Conservation (phyloP, 1,284 basidiomycete species). For the Xerocomus nothofagi region DNA sequence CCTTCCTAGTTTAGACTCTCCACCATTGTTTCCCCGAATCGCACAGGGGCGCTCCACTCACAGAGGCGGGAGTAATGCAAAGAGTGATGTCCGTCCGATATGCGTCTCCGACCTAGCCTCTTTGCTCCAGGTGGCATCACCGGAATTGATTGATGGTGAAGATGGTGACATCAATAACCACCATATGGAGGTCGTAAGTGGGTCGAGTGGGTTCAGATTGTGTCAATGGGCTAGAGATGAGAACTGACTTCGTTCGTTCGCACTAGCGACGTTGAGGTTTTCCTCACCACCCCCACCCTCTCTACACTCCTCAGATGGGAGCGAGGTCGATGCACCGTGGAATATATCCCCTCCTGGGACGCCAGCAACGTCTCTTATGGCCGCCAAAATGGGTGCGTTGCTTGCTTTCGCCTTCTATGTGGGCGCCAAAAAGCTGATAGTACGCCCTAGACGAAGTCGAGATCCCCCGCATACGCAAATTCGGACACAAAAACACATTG, state of each 20-base stretch:
- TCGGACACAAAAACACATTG: conserved; percentile 26
- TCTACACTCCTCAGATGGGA: conserved; percentile 36
- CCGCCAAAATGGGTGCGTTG: conserved; percentile 44
- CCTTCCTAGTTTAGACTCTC: conserved; percentile 32
- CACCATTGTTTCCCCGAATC: conserved; percentile 50
- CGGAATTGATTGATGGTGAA: conserved; percentile 33
- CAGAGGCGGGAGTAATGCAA: neutral
- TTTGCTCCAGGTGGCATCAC: conserved; percentile 20
- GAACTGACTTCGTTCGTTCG: conserved; percentile 7
- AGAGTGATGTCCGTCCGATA: neutral
- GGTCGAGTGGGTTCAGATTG: conserved; percentile 49
- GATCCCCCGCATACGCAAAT: conserved; percentile 31
- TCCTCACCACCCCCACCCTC: conserved; percentile 38
- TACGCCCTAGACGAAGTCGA: conserved; percentile 29
- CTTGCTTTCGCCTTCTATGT: neutral
- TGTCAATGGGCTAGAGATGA: neutral
- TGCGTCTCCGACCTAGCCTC: conserved; percentile 16
- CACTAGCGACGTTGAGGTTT: conserved; percentile 25
- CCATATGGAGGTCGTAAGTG: conserved; percentile 56
- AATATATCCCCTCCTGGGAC: conserved; percentile 39
- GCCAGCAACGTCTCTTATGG: conserved; percentile 36
- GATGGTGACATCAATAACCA: conserved; percentile 43
- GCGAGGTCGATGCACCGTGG: conserved; percentile 47
- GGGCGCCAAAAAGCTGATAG: conserved; percentile 5
- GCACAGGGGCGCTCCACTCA: conserved; percentile 3